These are phyloP conservation scores for Coemansia sp. DNA, from an alignment of 192 early-diverging fungal species.

Conservation along the genomic window DNA sequence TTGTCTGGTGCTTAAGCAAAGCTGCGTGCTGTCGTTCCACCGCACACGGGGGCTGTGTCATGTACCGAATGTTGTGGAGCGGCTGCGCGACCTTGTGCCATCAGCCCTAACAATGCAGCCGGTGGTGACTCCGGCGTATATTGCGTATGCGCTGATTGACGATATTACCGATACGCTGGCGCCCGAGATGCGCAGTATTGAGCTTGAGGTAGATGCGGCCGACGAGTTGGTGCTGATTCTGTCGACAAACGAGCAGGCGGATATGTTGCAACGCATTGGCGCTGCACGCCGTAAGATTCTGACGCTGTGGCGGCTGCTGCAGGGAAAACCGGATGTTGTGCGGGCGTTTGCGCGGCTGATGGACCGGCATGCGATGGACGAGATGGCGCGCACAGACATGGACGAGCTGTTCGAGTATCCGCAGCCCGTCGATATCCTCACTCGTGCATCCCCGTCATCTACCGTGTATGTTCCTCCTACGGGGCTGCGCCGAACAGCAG, in stretches of 20 bases:
- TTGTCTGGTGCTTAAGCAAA: slow-evolving; percentile 39
- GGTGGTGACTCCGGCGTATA: slow-evolving; percentile 28
- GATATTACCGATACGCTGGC: slow-evolving; percentile 92
- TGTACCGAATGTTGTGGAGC: slow-evolving; percentile 53
- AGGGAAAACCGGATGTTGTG: slow-evolving; percentile 73
- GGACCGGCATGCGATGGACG: slow-evolving; percentile 36
- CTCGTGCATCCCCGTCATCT: slow-evolving; percentile 2
- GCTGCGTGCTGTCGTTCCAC: slow-evolving; percentile 38
- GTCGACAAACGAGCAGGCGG: slow-evolving; percentile 81
- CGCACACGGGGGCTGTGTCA: slow-evolving; percentile 60
- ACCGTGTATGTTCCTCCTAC: neutral
- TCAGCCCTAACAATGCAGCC: neutral
- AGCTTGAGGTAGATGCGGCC: slow-evolving; percentile 92
- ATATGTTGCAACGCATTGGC: slow-evolving; percentile 76
- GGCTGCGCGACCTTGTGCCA: slow-evolving; percentile 31
- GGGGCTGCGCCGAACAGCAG: slow-evolving; percentile 4
- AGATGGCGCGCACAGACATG: neutral
- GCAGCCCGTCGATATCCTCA: slow-evolving; percentile 2
- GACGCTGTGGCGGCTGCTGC: slow-evolving; percentile 65
- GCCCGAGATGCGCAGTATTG: slow-evolving; percentile 82
- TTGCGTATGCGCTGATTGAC: slow-evolving; percentile 89
- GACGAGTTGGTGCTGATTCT: slow-evolving; percentile 93
- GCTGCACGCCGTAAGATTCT: slow-evolving; percentile 69
- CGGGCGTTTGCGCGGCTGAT: slow-evolving; percentile 68
- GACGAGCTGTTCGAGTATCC: slow-evolving; percentile 11